A percentile compares a stretch with the other conserved stretches of the same genome.
Evolutionary conservation across 1,284 basidiomycete species (phyloP).

Genomic region (Fomitopsis betulina): DNA sequence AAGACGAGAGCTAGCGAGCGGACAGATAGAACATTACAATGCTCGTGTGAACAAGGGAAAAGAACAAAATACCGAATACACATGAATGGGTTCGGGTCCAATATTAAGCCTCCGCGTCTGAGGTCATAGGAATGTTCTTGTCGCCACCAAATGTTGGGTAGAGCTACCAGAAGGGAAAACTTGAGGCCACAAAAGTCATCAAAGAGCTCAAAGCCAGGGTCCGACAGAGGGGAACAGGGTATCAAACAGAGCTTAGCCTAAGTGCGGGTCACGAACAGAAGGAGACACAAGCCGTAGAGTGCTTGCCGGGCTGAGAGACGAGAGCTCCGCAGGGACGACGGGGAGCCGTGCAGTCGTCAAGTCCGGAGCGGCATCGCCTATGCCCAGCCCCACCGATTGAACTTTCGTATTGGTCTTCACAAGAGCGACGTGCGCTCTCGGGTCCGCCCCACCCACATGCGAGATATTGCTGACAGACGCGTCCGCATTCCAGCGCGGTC

Average conservation of each 20-base stretch:
- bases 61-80: neutral
- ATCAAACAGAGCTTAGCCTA: constrained; percentile 1
- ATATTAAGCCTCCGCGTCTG: neutral
- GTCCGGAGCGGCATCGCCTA: constrained; percentile 9
- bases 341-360: constrained; percentile 5
- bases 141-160: too few relatives aligned
- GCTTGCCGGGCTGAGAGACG: constrained; percentile 18
- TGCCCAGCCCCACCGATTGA: constrained; percentile 10
- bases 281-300: constrained; percentile 21
- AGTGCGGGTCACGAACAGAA: constrained; percentile 11
- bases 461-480: constrained; percentile 10
- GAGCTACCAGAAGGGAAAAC: neutral
- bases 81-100: neutral
- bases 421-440: constrained; percentile 5
- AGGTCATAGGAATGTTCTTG: too few relatives aligned
- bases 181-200: neutral
- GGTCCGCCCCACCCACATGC: constrained; percentile 6
- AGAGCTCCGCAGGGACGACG: constrained; percentile 14
- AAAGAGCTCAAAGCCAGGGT: neutral
- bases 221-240: neutral
- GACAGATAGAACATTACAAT: neutral
- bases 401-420: neutral
- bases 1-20: too few relatives aligned
- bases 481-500: constrained; percentile 19
- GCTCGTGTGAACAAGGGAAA: neutral